Percentiles rank a stretch among this genome's conserved stretches.
Conservation (phyloP, 306 rosid species). For the Begonia masoniana region DNA sequence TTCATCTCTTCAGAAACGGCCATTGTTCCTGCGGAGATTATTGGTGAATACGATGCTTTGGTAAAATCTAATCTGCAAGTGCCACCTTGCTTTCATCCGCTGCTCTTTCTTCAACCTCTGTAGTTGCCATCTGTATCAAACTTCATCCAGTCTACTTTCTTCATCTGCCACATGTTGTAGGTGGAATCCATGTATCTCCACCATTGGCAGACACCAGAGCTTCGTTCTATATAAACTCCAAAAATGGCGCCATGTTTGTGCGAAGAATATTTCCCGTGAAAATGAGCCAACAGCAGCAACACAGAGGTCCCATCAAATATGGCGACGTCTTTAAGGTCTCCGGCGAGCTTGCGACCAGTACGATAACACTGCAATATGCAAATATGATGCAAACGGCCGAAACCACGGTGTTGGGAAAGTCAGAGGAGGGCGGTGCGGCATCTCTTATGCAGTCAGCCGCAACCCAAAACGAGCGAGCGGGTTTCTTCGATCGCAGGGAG, state of each 20-base stretch:
- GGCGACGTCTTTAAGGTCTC: slow-evolving; percentile 50
- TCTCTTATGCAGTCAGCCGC: slow-evolving; percentile 60
- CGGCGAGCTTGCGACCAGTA: slow-evolving; percentile 40
- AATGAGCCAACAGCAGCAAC: slow-evolving; percentile 54
- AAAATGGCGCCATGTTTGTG: not conserved
- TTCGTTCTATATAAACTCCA: not conserved
- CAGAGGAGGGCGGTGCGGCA: slow-evolving; percentile 45
- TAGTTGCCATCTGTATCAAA: not conserved
- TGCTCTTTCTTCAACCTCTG: not conserved
- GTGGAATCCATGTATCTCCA: not conserved
- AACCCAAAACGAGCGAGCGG: slow-evolving; percentile 35
- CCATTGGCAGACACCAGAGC: not conserved
- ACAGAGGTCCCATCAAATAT: slow-evolving; percentile 37
- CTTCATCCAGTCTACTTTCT: not conserved
- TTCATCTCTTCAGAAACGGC: not conserved
- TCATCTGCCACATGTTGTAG: slow-evolving; percentile 1
- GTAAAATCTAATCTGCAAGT: not conserved
- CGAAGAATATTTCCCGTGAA: not conserved
- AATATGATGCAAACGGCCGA: slow-evolving; percentile 78
- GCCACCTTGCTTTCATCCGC: not conserved
- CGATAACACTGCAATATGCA: slow-evolving; percentile 54
- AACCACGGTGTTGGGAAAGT: slow-evolving; percentile 34
- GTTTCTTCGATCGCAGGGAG: slow-evolving; percentile 29
- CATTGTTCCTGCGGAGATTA: not conserved
- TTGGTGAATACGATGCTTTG: not conserved